Percentiles rank a stretch among this genome's conserved stretches.
Evolutionary conservation across 139 green algal genomes (phyloP).

Genomic region (Tetraselmis striata): DNA sequence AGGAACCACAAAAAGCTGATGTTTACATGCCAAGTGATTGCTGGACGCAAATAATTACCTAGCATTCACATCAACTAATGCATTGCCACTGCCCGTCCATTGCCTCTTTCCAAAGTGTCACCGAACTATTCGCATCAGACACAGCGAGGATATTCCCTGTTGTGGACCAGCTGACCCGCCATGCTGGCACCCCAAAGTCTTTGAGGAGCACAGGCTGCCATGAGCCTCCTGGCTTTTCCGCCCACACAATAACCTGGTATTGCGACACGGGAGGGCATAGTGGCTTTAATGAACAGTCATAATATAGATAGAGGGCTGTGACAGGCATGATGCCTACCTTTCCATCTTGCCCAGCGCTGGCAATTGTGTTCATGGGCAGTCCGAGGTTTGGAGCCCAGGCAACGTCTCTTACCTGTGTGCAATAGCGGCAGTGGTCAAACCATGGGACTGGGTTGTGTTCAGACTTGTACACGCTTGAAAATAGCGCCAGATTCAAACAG

Average conservation of each 20-base stretch:
- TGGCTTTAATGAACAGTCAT: neutral
- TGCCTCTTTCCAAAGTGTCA: slow-evolving; percentile 94
- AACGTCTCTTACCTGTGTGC: slow-evolving; percentile 82
- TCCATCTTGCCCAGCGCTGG: slow-evolving; percentile 87
- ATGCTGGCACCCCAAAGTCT: slow-evolving; percentile 60
- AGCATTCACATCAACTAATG: too few relatives aligned
- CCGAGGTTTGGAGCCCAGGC: slow-evolving; percentile 91
- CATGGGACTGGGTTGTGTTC: neutral
- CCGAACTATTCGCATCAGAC: slow-evolving; percentile 60
- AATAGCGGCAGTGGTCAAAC: neutral
- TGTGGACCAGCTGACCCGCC: slow-evolving; percentile 85
- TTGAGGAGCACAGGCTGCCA: slow-evolving; percentile 18
- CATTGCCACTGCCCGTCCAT: slow-evolving; percentile 82
- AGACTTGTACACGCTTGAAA: neutral
- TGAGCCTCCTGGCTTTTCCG: slow-evolving; percentile 40
- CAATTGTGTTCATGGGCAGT: slow-evolving; percentile 77
- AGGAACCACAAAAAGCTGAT: too few relatives aligned
- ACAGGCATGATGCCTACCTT: slow-evolving; percentile 27
- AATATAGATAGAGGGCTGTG: neutral
- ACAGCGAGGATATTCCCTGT: slow-evolving; percentile 90
- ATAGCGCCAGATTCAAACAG: neutral
- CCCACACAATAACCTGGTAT: slow-evolving; percentile 76
- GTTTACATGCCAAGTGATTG: too few relatives aligned
- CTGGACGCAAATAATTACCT: too few relatives aligned
- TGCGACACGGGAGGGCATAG: neutral